phyloP scores from a whole-genome alignment of 108 stramenopile species.

The Craspedostauros australis region DNA sequence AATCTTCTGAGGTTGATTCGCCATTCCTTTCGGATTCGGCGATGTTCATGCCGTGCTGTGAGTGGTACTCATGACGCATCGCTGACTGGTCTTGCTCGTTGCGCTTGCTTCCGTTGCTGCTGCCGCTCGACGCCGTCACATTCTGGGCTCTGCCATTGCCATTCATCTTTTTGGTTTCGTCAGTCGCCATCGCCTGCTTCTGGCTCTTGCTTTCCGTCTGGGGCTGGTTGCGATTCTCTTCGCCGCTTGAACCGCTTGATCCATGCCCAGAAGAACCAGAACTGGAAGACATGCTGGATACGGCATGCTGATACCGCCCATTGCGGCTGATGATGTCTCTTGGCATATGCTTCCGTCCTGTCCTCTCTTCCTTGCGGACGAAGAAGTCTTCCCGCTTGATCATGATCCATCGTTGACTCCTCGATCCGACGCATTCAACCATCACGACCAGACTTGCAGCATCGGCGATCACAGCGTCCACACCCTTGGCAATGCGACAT shows the following conservation, averaged over 20 bases:
- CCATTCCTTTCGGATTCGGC: constrained; percentile 36
- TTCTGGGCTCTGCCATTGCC: constrained; percentile 24
- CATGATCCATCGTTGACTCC: constrained; percentile 69
- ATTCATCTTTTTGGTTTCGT: constrained; percentile 2
- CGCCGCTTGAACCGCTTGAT: constrained; percentile 44
- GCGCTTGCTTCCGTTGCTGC: constrained; percentile 34
- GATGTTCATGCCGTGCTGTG: constrained; percentile 60
- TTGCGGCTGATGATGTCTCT: constrained; percentile 41
- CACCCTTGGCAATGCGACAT: constrained; percentile 73
- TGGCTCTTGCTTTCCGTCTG: constrained; percentile 14
- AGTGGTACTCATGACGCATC: constrained; percentile 76
- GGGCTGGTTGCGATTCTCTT: constrained; percentile 33
- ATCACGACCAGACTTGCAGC: constrained; percentile 79
- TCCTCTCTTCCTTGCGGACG: constrained; percentile 20
- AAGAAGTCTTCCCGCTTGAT: constrained; percentile 72
- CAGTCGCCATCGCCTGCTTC: constrained; percentile 6
- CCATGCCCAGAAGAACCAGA: constrained; percentile 56
- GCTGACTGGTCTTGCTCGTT: constrained; percentile 27
- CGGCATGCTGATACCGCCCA: constrained; percentile 52
- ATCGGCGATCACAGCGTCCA: constrained; percentile 75
- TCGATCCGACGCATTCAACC: constrained; percentile 75
- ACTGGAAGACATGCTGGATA: constrained; percentile 73
- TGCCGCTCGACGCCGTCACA: constrained; percentile 58
- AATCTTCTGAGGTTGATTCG: constrained; percentile 36
- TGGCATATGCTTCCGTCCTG: constrained; percentile 47